These are phyloP conservation scores for Chaetomium sp. DNA, from an alignment of 2,329 filamentous ascomycete genomes.

Conservation along the genomic window DNA sequence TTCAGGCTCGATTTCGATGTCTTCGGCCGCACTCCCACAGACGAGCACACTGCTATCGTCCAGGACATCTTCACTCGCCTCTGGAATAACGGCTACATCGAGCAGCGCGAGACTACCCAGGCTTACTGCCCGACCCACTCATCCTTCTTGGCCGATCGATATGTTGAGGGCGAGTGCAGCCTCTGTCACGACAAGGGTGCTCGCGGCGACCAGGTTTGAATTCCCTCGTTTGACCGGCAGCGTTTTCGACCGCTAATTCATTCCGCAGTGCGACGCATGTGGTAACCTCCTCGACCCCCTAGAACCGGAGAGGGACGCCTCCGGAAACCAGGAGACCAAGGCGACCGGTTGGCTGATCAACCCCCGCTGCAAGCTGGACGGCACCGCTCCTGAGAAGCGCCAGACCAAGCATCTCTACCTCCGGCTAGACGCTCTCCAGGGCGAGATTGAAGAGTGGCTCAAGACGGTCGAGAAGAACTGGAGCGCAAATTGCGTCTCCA, in stretches of 20 bases:
- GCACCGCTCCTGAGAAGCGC: slow-evolving; percentile 73
- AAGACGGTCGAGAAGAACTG: slow-evolving; percentile 72
- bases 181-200: slow-evolving; percentile 73
- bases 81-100: slow-evolving; percentile 84
- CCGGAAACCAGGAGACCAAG: slow-evolving; percentile 31
- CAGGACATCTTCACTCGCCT: slow-evolving; percentile 88
- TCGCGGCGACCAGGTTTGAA: slow-evolving; percentile 56
- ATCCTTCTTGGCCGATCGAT: slow-evolving; percentile 81
- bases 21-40: slow-evolving; percentile 89
- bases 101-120: slow-evolving; percentile 84
- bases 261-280: slow-evolving; percentile 54
- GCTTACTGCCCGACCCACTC: slow-evolving; percentile 83
- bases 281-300: slow-evolving; percentile 72
- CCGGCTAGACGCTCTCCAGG: slow-evolving; percentile 80
- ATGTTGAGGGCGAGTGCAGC: slow-evolving; percentile 78
- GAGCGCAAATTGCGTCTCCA: slow-evolving; percentile 73
- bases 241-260: slow-evolving; percentile 7
- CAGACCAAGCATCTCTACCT: slow-evolving; percentile 91
- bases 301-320: slow-evolving; percentile 52
- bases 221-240: neutral
- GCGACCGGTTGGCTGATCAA: slow-evolving; percentile 34
- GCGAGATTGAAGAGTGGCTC: slow-evolving; percentile 76
- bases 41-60: slow-evolving; percentile 87
- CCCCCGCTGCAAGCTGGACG: slow-evolving; percentile 82
- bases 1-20: slow-evolving; percentile 94